Percentiles rank a stretch among this genome's conserved stretches.
Evolutionary conservation across 2,329 filamentous ascomycete species (phyloP).

Genomic region (Aspergillus udagawae): DNA sequence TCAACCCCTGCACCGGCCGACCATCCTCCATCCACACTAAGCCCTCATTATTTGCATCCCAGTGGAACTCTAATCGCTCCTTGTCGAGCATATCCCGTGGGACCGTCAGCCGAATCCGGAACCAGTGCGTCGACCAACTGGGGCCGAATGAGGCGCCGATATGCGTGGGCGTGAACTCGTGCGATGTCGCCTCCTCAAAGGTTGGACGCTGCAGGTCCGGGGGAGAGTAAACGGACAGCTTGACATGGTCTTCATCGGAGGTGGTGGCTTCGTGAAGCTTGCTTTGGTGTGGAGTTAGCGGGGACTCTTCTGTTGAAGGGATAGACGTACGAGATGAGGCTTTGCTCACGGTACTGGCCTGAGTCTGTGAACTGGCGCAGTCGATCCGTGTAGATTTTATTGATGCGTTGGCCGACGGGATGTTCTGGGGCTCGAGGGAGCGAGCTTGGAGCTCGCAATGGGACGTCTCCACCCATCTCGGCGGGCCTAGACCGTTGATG

Average conservation of each 20-base stretch:
- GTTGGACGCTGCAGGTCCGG: constrained; percentile 74
- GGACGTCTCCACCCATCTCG: constrained; percentile 23
- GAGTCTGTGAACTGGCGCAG: constrained; percentile 74
- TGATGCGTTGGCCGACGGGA: constrained; percentile 73
- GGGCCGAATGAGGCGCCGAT: constrained; percentile 83
- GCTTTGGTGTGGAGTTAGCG: constrained; percentile 33
- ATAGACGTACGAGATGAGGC: constrained; percentile 62
- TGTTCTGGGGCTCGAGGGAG: constrained; percentile 50
- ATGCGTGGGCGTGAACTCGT: constrained; percentile 69
- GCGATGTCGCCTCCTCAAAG: constrained; percentile 77
- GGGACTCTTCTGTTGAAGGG: neutral
- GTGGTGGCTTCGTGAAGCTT: constrained; percentile 68
- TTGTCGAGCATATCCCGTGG: constrained; percentile 69
- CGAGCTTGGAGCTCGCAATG: constrained; percentile 31
- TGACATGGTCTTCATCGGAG: constrained; percentile 70
- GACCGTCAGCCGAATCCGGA: constrained; percentile 75
- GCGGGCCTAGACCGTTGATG: constrained; percentile 5
- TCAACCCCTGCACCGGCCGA: constrained; percentile 85
- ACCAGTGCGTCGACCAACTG: constrained; percentile 98
- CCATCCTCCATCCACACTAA: constrained; percentile 88
- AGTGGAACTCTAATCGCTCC: constrained; percentile 87
- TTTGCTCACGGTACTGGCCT: constrained; percentile 74
- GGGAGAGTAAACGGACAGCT: constrained; percentile 81
- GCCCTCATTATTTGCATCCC: constrained; percentile 94
- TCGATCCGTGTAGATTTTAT: constrained; percentile 78